Evolutionary conservation across 2,329 filamentous ascomycete species (phyloP).

Genomic region (Westerdykella ornata): DNA sequence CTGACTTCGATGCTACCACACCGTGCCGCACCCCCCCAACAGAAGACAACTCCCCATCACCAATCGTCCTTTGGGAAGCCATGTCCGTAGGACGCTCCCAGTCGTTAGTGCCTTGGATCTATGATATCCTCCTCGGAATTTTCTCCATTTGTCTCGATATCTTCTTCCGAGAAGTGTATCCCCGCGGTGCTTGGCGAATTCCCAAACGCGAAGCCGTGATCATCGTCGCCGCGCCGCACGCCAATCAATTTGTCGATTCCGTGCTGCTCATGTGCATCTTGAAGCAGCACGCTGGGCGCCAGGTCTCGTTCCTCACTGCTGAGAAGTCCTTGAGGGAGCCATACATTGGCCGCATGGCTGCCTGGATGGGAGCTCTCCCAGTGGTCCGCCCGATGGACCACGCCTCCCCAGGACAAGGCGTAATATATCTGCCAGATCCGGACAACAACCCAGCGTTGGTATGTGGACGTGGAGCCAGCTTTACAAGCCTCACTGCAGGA

Average conservation of each 20-base stretch:
- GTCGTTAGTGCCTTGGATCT: no score
- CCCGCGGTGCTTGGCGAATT: slow-evolving; percentile 89
- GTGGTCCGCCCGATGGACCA: slow-evolving; percentile 86
- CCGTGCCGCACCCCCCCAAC: no score
- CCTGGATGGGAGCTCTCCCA: slow-evolving; percentile 81
- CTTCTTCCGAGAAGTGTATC: slow-evolving; percentile 97
- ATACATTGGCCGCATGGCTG: slow-evolving; percentile 83
- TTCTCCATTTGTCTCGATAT: slow-evolving; percentile 83
- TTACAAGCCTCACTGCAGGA: slow-evolving; percentile 65
- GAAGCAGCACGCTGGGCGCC: slow-evolving; percentile 76
- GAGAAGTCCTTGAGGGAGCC: slow-evolving; percentile 87
- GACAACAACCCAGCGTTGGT: slow-evolving; percentile 76
- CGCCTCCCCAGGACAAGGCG: slow-evolving; percentile 70
- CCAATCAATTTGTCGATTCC: slow-evolving; percentile 96
- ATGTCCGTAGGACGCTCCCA: no score
- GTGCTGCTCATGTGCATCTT: slow-evolving; percentile 88
- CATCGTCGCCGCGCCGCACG: slow-evolving; percentile 93
- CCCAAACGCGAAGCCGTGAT: slow-evolving; percentile 82
- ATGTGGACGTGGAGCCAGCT: slow-evolving; percentile 73
- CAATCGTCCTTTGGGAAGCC: no score
- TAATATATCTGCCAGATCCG: slow-evolving; percentile 82
- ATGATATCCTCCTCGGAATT: slow-evolving; percentile 69
- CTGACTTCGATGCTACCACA: no score
- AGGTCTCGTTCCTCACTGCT: slow-evolving; percentile 86
- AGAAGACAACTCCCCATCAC: no score